Evolutionary conservation across 768 basidiomycete species (phyloP).

Genomic region (Imleria badia): DNA sequence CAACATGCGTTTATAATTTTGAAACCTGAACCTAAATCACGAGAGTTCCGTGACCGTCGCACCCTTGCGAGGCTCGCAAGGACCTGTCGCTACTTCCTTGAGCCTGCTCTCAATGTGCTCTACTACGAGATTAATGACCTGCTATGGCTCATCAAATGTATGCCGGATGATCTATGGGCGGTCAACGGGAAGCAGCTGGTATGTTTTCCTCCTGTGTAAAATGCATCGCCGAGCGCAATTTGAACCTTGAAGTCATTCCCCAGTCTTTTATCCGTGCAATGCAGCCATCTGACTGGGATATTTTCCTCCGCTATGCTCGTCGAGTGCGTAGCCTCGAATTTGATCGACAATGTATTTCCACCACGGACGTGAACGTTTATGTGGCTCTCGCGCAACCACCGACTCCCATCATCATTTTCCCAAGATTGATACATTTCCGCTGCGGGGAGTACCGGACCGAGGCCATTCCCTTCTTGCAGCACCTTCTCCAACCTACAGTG

Average conservation of each 20-base stretch:
- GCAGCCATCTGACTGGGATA: slow-evolving; percentile 26
- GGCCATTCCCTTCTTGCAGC: slow-evolving; percentile 24
- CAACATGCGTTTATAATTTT: slow-evolving; percentile 28
- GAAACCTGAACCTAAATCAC: slow-evolving; percentile 29
- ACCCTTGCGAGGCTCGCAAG: slow-evolving; percentile 35
- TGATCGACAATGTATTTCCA: slow-evolving; percentile 26
- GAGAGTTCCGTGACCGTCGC: slow-evolving; percentile 29
- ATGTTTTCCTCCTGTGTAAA: neutral
- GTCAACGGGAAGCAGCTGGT: slow-evolving; percentile 32
- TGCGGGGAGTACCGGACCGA: slow-evolving; percentile 25
- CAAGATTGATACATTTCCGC: slow-evolving; percentile 28
- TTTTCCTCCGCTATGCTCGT: slow-evolving; percentile 29
- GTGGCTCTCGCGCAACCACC: slow-evolving; percentile 16
- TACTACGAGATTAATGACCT: slow-evolving; percentile 33
- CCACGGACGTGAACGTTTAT: slow-evolving; percentile 25
- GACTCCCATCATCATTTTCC: slow-evolving; percentile 19
- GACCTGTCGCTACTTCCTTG: slow-evolving; percentile 30
- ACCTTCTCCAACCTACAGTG: slow-evolving; percentile 26
- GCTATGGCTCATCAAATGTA: slow-evolving; percentile 32
- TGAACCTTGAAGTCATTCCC: slow-evolving; percentile 1
- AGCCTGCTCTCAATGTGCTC: slow-evolving; percentile 33
- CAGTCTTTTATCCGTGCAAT: slow-evolving; percentile 26
- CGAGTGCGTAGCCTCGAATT: slow-evolving; percentile 33
- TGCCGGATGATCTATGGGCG: slow-evolving; percentile 34
- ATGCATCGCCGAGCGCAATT: neutral